Conservation (phyloP, 352 stramenopile species). For the Pythium rhizo-oryzae region DNA sequence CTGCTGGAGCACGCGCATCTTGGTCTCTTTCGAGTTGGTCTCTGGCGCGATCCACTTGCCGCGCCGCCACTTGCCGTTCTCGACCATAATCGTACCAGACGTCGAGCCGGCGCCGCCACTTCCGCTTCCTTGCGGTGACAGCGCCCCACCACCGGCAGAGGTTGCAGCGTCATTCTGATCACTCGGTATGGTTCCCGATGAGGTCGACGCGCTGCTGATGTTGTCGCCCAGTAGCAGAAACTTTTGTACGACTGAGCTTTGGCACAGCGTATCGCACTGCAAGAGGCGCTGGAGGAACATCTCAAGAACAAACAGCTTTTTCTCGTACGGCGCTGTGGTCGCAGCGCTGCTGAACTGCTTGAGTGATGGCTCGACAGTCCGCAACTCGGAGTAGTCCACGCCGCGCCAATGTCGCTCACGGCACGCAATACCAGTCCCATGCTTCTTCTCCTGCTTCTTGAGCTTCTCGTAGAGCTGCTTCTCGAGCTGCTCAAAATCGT, state of each 20-base stretch:
- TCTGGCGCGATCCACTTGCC: constrained; percentile 79
- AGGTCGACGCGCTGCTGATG: neutral
- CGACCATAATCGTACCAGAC: constrained; percentile 47
- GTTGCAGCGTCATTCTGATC: neutral
- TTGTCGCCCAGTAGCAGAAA: constrained; percentile 58
- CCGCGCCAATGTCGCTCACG: constrained; percentile 61
- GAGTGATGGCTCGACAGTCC: constrained; percentile 47
- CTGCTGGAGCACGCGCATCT: constrained; percentile 80
- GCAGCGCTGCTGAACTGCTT: constrained; percentile 33
- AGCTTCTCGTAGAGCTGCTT: constrained; percentile 68
- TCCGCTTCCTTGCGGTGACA: neutral
- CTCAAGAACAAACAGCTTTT: constrained; percentile 62
- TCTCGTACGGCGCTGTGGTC: constrained; percentile 55
- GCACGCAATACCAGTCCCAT: constrained; percentile 34
- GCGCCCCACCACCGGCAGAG: neutral
- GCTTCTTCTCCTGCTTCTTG: constrained; percentile 74
- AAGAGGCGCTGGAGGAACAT: constrained; percentile 79
- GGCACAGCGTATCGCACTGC: constrained; percentile 67
- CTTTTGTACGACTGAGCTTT: constrained; percentile 74
- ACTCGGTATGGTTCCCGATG: neutral
- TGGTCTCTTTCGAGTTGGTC: constrained; percentile 73
- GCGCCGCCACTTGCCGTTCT: constrained; percentile 39
- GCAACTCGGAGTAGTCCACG: constrained; percentile 73
- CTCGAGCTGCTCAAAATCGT: constrained; percentile 73
- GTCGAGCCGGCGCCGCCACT: neutral